Base-by-base conservation (phyloP, 495 filamentous ascomycete genomes). In the Penicillium lividum region DNA sequence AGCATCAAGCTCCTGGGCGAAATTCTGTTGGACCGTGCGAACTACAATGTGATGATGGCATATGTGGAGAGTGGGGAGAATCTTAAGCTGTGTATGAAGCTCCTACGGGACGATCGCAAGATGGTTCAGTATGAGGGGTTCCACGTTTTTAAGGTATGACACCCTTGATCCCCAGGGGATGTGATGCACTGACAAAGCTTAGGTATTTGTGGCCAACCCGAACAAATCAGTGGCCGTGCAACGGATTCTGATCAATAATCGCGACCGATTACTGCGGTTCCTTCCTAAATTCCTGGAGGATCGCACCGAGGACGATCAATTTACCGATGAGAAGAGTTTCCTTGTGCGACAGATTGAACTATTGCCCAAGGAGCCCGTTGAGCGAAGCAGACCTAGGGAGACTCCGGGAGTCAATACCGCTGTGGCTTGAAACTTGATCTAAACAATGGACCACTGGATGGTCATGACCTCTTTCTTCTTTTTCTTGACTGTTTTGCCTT, bases 121-220 rank as follows among this genome's bases (percentile, higher is more conserved):
- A 99, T 98, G 91, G 94, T 99, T 51, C 93, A 97, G 69, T 99
- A 98, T 68, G 95, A 99, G 73, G 93, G 92, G 27, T 99, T 99
- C 72, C 95, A 99, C 72, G 93, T 98, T 36, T 98, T 98, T 79
- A 98, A 98, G 81, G 87, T 89, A 77, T 62, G 75, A 71, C 18
- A 11, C 33, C 22, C 45, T 30, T 7, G 31, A 51, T 58, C 31
- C 15, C 46, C 22, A 43, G 31, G 31, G 13, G 44, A 31, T 15
- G 28, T 34, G 22, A 51, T 44, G 42, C 53, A 50, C 65, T 75
- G 58, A 75, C 64, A 25, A 51, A 34, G 48, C 46, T 25, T 48
- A 89, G 87, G 92, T 99, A 56, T 99, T 99, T 75, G 94, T 98
- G 49, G 95, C 95, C 48, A 98, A 99, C 69, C 95, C 84, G 56